phyloP scores from a whole-genome alignment of 2,329 filamentous ascomycete species.

The Fonsecaea pugnacius region DNA sequence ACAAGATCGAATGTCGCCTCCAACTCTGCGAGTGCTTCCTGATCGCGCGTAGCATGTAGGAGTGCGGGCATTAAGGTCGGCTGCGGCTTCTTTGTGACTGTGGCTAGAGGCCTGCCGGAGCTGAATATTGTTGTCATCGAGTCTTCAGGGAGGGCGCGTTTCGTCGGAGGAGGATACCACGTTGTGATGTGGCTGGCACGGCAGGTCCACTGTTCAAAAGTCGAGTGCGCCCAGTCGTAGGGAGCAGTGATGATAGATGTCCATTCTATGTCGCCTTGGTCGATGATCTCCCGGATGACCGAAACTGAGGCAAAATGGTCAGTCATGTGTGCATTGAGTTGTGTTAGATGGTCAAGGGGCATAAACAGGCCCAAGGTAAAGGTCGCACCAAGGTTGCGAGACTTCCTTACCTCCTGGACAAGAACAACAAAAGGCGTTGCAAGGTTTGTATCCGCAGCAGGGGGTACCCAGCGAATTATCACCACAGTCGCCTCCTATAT shows the following conservation, averaged over 20 bases:
- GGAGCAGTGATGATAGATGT: constrained; percentile 20
- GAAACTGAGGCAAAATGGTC: background rate
- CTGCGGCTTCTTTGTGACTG: background rate
- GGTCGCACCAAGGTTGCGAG: background rate
- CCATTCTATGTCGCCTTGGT: background rate
- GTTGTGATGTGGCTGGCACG: constrained; percentile 16
- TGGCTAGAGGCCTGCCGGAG: background rate
- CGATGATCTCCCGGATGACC: constrained; percentile 15
- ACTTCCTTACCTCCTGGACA: constrained; percentile 6
- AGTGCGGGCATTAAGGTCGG: background rate
- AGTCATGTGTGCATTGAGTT: background rate
- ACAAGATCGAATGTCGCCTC: constrained; percentile 8
- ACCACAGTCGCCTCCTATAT: constrained; percentile 7
- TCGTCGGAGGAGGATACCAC: constrained; percentile 9
- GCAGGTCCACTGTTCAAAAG: constrained; percentile 13
- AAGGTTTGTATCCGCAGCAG: constrained; percentile 17
- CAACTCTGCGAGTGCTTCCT: constrained; percentile 4
- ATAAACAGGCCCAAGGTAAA: background rate
- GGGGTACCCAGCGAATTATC: constrained; percentile 12
- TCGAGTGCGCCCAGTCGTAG: background rate
- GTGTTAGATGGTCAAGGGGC: background rate
- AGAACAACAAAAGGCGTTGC: constrained; percentile 19
- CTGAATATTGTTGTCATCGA: background rate
- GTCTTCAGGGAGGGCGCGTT: constrained; percentile 10
- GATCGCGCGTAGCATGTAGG: background rate